Evolutionary conservation across 1,284 basidiomycete genomes (phyloP), one percentile per base, ranked within the genome.

Genomic region (Malassezia pachydermatis): DNA sequence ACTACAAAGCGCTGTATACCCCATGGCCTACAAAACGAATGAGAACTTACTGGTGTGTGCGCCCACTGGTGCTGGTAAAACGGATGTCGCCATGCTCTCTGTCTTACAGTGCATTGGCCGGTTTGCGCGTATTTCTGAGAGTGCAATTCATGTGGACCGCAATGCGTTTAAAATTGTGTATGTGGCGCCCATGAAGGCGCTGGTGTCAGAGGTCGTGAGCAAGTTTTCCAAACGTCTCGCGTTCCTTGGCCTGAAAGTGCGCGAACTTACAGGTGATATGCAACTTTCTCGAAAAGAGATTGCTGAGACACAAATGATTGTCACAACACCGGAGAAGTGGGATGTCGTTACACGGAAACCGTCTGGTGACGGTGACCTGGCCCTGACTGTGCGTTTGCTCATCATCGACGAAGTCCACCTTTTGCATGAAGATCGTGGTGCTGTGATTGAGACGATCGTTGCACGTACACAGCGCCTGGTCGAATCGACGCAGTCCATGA

Each of bases 311-410:
- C 94, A 98, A 69, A 86, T 99, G 50, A 96, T 99, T 55, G 89
- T 99, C 10, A 99, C 94, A 0, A 99, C 94, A 1, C 94, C 94
- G 0, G 94, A 99, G 72, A 99, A 99, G 73, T 99, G 94, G 94
- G 94, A 99, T 62, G 94, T 99, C 0, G 94, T 98, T 1, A 99
- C 94, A 6, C 78, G 94, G 53, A 98, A 95, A 71, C 89, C 92
- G 0, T 88, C 86, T 0, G 90, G 92, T 6, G 90, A 96, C 73
- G 90, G 90, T 11, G 90, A 96, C 70, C 77, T 98, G 20, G 88
- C 88, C 10, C 51, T 60, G 37, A 85, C 82, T 76, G 80, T 98
- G 57, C 89, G 89, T 67, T 77, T 99, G 14, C 78, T 99, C 32
- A 96, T 99, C 65, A 95, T 98, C 56, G 94, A 99, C 63, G 94